These are phyloP conservation scores for Marsdenia floribunda DNA, from an alignment of 257 asterid genomes.

Conservation along the genomic window DNA sequence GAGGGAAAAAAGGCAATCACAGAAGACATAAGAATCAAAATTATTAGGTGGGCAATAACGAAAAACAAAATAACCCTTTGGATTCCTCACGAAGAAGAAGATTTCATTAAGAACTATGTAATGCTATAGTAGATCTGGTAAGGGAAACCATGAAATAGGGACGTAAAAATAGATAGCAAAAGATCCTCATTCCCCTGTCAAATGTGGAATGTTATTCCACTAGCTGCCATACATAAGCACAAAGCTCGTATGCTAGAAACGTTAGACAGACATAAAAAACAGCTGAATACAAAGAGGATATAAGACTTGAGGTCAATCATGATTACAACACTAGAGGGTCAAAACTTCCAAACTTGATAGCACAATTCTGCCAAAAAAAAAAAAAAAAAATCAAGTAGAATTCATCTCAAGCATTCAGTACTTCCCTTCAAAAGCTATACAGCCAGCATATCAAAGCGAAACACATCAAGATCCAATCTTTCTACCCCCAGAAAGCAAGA, in stretches of 20 bases:
- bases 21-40: not conserved
- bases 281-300: not conserved
- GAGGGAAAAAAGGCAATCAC: not conserved
- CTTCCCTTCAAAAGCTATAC: not conserved
- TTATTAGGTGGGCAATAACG: not conserved
- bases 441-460: conserved; percentile 1
- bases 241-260: not conserved
- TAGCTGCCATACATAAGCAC: not conserved
- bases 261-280: not conserved
- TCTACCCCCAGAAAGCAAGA: conserved; percentile 1
- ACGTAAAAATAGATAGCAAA: not conserved
- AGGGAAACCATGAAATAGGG: not conserved
- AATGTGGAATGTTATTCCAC: not conserved
- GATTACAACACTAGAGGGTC: not conserved
- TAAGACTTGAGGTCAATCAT: not conserved
- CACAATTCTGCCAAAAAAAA: too few species aligned
- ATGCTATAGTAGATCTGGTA: not conserved
- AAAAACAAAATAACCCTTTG: not conserved
- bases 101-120: not conserved
- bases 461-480: conserved; percentile 28
- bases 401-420: not conserved
- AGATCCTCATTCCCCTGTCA: not conserved
- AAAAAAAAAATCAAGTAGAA: not conserved
- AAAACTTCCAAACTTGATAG: not conserved
- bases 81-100: conserved; percentile 2